Conservation (phyloP, 805 yeast genomes). For the Yarrowia sp. region DNA sequence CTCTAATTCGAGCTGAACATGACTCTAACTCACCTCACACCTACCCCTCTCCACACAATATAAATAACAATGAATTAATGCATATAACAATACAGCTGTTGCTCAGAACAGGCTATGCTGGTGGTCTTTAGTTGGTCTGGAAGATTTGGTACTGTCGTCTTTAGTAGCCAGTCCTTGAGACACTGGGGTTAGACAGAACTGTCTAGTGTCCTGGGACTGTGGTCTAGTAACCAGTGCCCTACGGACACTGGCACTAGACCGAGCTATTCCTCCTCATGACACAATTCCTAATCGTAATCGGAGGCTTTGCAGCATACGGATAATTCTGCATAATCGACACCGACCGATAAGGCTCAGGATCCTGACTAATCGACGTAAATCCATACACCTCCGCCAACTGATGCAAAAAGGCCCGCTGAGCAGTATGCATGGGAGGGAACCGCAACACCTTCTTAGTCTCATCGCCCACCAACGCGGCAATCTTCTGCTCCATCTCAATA, state of each 20-base stretch:
- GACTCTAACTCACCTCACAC: too few species aligned
- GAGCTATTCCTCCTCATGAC: conserved; percentile 16
- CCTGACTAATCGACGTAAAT: conserved; percentile 69
- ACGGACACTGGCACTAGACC: too few species aligned
- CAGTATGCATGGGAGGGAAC: conserved; percentile 69
- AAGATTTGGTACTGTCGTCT: too few species aligned
- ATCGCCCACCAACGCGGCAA: conserved; percentile 48
- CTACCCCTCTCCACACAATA: not conserved
- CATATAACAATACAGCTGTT: not conserved
- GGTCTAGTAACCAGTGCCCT: too few species aligned
- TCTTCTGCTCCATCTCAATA: conserved; percentile 52
- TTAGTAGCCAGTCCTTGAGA: too few species aligned
- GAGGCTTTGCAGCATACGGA: conserved; percentile 10
- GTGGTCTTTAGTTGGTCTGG: too few species aligned
- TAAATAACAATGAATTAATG: not conserved
- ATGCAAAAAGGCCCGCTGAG: conserved; percentile 69
- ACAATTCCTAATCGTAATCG: conserved; percentile 1
- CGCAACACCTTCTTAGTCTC: conserved; percentile 44
- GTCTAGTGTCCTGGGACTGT: too few species aligned
- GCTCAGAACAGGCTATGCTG: too few species aligned
- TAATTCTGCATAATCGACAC: conserved; percentile 17
- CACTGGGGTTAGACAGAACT: too few species aligned
- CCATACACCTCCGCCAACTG: conserved; percentile 58
- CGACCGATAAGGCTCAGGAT: conserved; percentile 72
- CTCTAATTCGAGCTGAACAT: too few species aligned